Evolutionary conservation across 2,329 filamentous ascomycete genomes (phyloP).

Genomic region (Penicillium aurantiogriseum): DNA sequence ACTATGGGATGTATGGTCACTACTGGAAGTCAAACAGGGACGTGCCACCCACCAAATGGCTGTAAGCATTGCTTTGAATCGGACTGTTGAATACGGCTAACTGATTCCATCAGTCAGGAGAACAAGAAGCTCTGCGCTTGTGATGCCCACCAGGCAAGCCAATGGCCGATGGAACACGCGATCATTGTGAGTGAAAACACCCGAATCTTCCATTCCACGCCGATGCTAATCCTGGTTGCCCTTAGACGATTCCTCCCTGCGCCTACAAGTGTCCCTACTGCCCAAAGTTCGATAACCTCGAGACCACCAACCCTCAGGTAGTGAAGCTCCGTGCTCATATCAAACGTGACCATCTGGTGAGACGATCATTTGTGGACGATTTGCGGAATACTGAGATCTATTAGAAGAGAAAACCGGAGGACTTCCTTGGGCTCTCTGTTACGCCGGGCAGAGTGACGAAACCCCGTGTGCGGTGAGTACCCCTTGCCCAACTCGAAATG

Average conservation of each 20-base stretch:
- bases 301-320: background rate
- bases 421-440: background rate
- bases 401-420: background rate
- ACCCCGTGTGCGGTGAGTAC: background rate
- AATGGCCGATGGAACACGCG: background rate
- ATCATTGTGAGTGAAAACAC: background rate
- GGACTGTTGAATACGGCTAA: background rate
- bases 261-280: constrained; percentile 1
- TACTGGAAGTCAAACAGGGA: background rate
- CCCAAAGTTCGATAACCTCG: background rate
- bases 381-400: background rate
- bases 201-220: background rate
- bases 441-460: background rate
- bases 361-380: background rate
- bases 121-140: background rate
- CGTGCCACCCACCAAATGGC: background rate
- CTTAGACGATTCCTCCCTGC: background rate
- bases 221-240: background rate
- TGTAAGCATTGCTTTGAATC: background rate
- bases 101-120: background rate
- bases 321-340: background rate
- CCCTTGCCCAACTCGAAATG: too few species aligned
- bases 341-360: background rate
- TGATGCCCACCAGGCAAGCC: background rate
- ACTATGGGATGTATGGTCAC: background rate